These are phyloP conservation scores for Paramyrothecium roridum DNA, from an alignment of 2,329 filamentous ascomycete genomes.

Conservation along the genomic window DNA sequence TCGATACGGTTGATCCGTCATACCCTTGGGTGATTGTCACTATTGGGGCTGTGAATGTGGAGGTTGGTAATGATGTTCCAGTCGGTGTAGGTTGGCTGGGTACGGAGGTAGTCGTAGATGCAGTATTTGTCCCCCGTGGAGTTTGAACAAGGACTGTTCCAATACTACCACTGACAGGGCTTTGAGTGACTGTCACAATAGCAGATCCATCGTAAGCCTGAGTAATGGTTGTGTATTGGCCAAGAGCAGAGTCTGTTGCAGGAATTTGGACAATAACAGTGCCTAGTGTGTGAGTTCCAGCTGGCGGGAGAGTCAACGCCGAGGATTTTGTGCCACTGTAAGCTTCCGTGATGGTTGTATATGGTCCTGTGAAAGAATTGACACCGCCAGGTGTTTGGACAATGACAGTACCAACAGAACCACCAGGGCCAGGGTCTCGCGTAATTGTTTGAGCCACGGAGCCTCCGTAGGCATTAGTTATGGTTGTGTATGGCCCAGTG, in stretches of 20 bases:
- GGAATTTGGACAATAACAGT: slow-evolving; percentile 7
- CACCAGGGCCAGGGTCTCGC: background rate
- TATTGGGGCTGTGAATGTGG: background rate
- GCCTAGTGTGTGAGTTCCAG: background rate
- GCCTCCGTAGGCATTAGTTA: background rate
- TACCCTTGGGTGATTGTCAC: background rate
- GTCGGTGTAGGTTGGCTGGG: too few relatives aligned
- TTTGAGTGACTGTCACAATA: slow-evolving; percentile 1
- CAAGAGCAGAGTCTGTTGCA: background rate
- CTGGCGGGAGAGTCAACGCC: background rate
- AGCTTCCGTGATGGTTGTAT: background rate
- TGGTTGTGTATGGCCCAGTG: background rate
- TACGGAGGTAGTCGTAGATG: too few relatives aligned
- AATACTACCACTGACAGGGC: slow-evolving; percentile 1
- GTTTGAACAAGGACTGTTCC: slow-evolving; percentile 11
- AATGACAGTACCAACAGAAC: background rate
- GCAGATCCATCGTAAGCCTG: background rate
- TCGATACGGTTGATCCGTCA: background rate
- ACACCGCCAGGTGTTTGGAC: background rate
- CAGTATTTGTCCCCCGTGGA: background rate
- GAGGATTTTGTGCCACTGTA: background rate
- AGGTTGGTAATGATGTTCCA: background rate
- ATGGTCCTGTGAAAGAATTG: background rate
- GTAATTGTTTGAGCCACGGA: background rate
- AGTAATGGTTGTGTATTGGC: slow-evolving; percentile 3